Conservation (phyloP, 805 yeast genomes). For the Phaffomyces thermotolerans region DNA sequence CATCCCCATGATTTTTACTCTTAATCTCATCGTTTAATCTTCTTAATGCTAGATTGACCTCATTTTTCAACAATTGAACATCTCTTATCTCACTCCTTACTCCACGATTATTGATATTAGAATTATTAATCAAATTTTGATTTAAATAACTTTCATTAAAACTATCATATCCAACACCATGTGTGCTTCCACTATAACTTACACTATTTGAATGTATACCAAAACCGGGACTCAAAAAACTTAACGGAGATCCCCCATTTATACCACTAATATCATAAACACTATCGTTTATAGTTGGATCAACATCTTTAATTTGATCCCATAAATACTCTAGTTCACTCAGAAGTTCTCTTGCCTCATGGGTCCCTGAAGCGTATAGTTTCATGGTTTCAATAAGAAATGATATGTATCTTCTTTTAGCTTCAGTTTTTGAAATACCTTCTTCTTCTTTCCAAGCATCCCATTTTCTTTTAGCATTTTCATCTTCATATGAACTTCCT, state of each 20-base stretch:
- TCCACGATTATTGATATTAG: constrained; percentile 1
- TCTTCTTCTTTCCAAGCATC: constrained; percentile 79
- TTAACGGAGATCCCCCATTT: constrained; percentile 1
- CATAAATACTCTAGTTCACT: constrained; percentile 65
- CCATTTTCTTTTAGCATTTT: constrained; percentile 67
- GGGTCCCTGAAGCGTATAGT: constrained; percentile 57
- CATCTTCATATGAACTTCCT: constrained; percentile 55
- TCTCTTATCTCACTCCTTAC: constrained; percentile 16
- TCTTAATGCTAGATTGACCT: constrained; percentile 19
- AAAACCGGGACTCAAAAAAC: constrained; percentile 5
- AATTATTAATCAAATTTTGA: constrained; percentile 1
- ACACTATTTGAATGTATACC: constrained; percentile 3
- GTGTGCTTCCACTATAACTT: constrained; percentile 3
- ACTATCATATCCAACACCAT: constrained; percentile 5
- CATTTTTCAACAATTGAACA: constrained; percentile 19
- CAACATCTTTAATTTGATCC: constrained; percentile 57
- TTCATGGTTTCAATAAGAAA: constrained; percentile 68
- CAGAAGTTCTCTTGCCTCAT: constrained; percentile 58
- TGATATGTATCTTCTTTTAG: constrained; percentile 64
- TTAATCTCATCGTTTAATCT: constrained; percentile 21
- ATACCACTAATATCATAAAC: constrained; percentile 4
- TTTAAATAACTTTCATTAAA: constrained; percentile 9
- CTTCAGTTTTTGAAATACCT: constrained; percentile 62
- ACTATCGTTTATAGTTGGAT: constrained; percentile 17
- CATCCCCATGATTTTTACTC: constrained; percentile 6